Base-by-base conservation (phyloP, 2,329 filamentous ascomycete species). In the Aspergillus tanneri region DNA sequence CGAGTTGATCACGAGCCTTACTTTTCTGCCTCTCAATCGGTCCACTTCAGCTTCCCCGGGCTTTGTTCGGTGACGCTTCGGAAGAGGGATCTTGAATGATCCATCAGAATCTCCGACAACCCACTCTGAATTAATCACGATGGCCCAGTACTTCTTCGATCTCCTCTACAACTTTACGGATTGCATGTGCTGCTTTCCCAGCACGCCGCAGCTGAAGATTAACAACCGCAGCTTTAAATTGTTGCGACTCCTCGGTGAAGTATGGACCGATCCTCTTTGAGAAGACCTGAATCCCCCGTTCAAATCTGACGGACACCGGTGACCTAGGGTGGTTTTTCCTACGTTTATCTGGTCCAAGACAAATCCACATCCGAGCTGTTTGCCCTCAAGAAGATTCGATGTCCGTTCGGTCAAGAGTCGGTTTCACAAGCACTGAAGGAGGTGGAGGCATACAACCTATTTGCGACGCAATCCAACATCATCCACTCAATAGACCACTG, bases 291-390 rank as follows among this genome's bases (percentile, higher is more conserved):
- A n/a, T n/a, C n/a, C n/a, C n/a, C n/a, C n/a, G n/a, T n/a, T n/a
- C n/a, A n/a, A n/a, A n/a, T n/a, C n/a, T n/a, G n/a, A n/a, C n/a
- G n/a, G n/a, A n/a, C n/a, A n/a, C n/a, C n/a, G n/a, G n/a, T 11
- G 11, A 42, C 16, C 8, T 55, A 92, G 87, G 93, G 93, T 67
- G 93, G 93, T 64, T 99, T 99, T 78, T 96, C 90, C 57, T 99
- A 97, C 72, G 93, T 99, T 61, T 99, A 99, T 74, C 88, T 99
- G 50, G 93, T 99, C 51, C 88, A 97, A 77, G 91, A 96, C 70
- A 92, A 87, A 39, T 78, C 83, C 46, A 87, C 84, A 43, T 87
- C 88, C 50, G 84, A 92, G 62, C 82, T 96, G 38, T 92, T 95
- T 70, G 93, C 93, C 14, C 84, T 97, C 53, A 99, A 99, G 74